These are phyloP conservation scores for Penicillium argentinense DNA, from an alignment of 495 filamentous ascomycete species.

Conservation along the genomic window DNA sequence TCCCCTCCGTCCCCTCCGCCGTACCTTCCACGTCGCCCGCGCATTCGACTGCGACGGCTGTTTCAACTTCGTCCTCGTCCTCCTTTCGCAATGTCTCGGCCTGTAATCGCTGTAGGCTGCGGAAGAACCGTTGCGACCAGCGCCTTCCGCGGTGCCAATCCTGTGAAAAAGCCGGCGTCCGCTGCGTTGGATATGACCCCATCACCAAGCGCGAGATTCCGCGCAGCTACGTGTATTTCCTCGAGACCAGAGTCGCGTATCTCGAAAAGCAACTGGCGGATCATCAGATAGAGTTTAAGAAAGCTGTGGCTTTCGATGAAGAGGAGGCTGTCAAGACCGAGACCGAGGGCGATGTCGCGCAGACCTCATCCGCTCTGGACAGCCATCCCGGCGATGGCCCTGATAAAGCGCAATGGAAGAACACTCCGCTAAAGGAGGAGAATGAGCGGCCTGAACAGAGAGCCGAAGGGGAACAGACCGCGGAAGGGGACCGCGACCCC, in stretches of 20 bases:
- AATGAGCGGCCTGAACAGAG: conserved; percentile 28
- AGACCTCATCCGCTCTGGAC: conserved; percentile 15
- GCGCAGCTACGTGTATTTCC: conserved; percentile 90
- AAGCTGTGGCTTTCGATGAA: conserved; percentile 76
- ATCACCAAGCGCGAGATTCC: conserved; percentile 95
- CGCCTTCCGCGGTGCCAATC: conserved; percentile 83
- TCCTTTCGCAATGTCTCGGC: conserved; percentile 92
- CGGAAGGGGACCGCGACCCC: conserved; percentile 25
- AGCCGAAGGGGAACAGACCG: conserved; percentile 26
- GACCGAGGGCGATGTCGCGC: conserved; percentile 30
- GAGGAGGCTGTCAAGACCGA: conserved; percentile 42
- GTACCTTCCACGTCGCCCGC: conserved; percentile 19
- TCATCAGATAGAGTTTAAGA: conserved; percentile 69
- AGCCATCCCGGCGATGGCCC: conserved; percentile 12
- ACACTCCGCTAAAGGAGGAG: conserved; percentile 26
- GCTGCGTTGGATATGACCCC: conserved; percentile 92
- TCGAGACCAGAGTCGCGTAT: conserved; percentile 81
- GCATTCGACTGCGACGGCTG: conserved; percentile 18
- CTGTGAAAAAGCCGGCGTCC: conserved; percentile 85
- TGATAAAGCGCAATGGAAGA: conserved; percentile 25
- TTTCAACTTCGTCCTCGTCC: conserved; percentile 41
- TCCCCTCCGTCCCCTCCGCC: conserved; percentile 13
- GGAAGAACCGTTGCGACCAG: conserved; percentile 96
- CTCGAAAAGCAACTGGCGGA: conserved; percentile 75
- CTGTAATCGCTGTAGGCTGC: conserved; percentile 86